Base-by-base conservation (phyloP, 257 asterid genomes). In the Phtheirospermum japonicum region DNA sequence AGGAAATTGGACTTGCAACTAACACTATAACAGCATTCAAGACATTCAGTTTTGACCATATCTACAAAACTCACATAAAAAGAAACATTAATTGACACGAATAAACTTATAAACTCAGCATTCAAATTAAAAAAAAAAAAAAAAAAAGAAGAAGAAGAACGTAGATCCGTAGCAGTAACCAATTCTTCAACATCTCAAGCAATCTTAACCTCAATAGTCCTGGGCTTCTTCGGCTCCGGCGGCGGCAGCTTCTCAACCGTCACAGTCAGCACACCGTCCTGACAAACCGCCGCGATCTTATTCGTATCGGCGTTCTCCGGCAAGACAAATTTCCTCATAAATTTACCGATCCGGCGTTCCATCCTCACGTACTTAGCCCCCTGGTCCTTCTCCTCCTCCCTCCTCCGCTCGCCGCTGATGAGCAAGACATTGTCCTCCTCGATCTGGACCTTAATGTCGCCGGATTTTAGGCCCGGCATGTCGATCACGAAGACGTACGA, bases 291-390 rank as follows among this genome's bases (percentile, higher is more conserved):
- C 12, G 67, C 5, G 13, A 79, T 66, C 55, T 64, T 60, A 9
- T 73, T 80, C 4, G 57, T 59, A 31, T 79, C 26, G 0, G 78
- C 83, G 58, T 76, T 76, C 31, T 77, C 83, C 32, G 81, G 83
- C 76, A 82, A 33, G 37, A 40, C 74, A 18, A 82, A 82, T 40
- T 76, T 79, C 83, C 81, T 39, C 82, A 70, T 72, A 4, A 82
- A 73, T 43, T 78, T 82, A 5, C 84, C 82, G 1, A 78, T 48
- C 33, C 79, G 51, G 64, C 85, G 71, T 63, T 82, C 88, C 88
- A 76, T 82, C 11, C 70, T 70, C 42, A 76, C 59, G 37, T 64
- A 76, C 69, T 68, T 76, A 0, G 20, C 81, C 2, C 75, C 82
- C 9, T 76, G 75, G 23, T 73, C 72, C 66, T 74, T 72, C 63